phyloP scores from a whole-genome alignment of 2,329 filamentous ascomycete genomes.

The Aspergillus novofumigatus region DNA sequence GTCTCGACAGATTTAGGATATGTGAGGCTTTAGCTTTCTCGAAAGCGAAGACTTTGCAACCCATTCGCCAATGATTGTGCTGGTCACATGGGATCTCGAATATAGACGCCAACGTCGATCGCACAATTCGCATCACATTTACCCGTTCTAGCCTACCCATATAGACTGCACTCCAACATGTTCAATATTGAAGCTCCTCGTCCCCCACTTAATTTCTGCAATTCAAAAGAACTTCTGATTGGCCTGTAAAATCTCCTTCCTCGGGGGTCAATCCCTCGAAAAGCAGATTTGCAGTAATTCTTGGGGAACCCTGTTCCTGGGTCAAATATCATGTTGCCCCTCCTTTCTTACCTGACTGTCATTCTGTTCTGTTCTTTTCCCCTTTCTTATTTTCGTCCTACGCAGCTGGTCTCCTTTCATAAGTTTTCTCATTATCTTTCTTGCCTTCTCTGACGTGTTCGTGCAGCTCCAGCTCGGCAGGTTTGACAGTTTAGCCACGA shows the following conservation, averaged over 20 bases:
- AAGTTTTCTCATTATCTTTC: conserved; percentile 1
- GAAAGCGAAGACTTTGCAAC: conserved; percentile 13
- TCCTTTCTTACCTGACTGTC: neutral
- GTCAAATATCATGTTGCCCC: conserved; percentile 1
- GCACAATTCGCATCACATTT: conserved; percentile 21
- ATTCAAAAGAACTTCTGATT: neutral
- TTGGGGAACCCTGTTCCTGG: conserved; percentile 1
- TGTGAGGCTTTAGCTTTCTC: conserved; percentile 4
- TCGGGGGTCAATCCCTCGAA: conserved; percentile 11
- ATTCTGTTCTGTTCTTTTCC: conserved; percentile 6
- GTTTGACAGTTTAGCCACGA: conserved; percentile 19
- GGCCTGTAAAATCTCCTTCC: neutral
- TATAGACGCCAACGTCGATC: conserved; percentile 21
- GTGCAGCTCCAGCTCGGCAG: conserved; percentile 19
- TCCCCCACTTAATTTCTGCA: conserved; percentile 9
- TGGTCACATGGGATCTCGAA: conserved; percentile 15
- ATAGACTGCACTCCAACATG: conserved; percentile 14
- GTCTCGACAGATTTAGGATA: conserved; percentile 2
- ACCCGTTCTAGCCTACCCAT: conserved; percentile 13
- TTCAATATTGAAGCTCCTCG: conserved; percentile 15
- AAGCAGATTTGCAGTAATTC: conserved; percentile 18
- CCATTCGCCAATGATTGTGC: conserved; percentile 24
- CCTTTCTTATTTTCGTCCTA: conserved; percentile 11
- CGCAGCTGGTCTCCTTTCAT: conserved; percentile 15
- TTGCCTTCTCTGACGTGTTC: conserved; percentile 32